Percentiles rank a stretch among this genome's conserved stretches.
phyloP scores from a whole-genome alignment of 192 early-diverging fungal genomes.

The Coemansia sp. region DNA sequence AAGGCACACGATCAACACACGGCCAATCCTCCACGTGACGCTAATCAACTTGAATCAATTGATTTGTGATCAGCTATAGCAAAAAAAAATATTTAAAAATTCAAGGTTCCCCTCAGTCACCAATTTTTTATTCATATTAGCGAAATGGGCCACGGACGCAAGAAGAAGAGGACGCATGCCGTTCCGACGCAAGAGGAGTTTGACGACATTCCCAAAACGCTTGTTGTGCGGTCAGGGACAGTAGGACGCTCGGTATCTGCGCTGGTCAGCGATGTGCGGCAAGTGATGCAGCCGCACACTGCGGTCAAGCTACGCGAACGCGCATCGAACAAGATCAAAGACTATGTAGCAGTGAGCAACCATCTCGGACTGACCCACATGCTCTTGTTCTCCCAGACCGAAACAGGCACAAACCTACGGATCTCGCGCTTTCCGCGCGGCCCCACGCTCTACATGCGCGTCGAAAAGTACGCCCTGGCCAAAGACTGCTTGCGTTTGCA shows the following conservation, averaged over 20 bases:
- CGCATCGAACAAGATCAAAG: constrained; percentile 86
- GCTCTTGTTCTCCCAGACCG: constrained; percentile 83
- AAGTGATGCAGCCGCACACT: constrained; percentile 94
- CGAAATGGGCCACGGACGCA: constrained; percentile 45
- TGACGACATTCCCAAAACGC: constrained; percentile 70
- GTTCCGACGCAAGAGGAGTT: constrained; percentile 56
- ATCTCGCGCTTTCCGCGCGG: constrained; percentile 87
- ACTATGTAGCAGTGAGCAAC: constrained; percentile 86
- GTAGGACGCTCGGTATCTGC: constrained; percentile 76
- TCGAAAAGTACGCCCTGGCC: constrained; percentile 75
- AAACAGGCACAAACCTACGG: constrained; percentile 78
- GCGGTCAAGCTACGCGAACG: constrained; percentile 86
- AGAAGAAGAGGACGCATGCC: constrained; percentile 51
- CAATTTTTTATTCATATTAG: background rate
- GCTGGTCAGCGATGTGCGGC: constrained; percentile 81
- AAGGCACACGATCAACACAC: too few species aligned
- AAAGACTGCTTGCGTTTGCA: constrained; percentile 83
- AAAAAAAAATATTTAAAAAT: too few species aligned
- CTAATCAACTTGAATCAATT: too few species aligned
- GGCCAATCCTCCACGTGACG: too few species aligned
- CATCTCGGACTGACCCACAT: constrained; percentile 87
- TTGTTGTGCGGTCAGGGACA: constrained; percentile 88
- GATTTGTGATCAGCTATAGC: too few species aligned
- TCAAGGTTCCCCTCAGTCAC: background rate
- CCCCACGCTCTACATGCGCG: constrained; percentile 87